Evolutionary conservation across 2,329 filamentous ascomycete species (phyloP).

Genomic region (Fusarium begoniae): DNA sequence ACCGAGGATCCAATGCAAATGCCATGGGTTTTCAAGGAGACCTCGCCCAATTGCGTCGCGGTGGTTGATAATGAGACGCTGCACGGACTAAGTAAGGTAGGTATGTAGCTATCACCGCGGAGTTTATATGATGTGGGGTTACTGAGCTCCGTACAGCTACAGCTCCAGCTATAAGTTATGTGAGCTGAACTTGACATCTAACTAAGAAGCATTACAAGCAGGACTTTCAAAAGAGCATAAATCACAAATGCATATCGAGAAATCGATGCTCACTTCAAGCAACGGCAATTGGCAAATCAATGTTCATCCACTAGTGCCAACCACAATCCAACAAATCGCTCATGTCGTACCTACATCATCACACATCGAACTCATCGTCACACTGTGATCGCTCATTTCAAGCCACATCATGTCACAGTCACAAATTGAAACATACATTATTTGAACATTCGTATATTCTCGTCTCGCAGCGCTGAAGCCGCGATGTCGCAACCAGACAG

Average conservation of each 20-base stretch:
- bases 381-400: not conserved
- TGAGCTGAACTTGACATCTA: not conserved
- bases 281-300: not conserved
- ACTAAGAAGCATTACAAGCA: not conserved
- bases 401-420: not conserved
- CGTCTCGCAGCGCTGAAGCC: conserved; percentile 46
- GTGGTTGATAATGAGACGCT: conserved; percentile 4
- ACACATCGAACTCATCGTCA: not conserved
- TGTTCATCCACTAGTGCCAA: not conserved
- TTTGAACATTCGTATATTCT: conserved; percentile 52
- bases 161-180: not conserved
- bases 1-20: conserved; percentile 17
- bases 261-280: not conserved
- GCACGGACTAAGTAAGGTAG: not conserved
- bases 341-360: not conserved
- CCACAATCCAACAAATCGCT: not conserved
- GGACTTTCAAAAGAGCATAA: not conserved
- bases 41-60: conserved; percentile 6
- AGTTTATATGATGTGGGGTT: conserved; percentile 1
- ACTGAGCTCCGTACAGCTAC: not conserved
- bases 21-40: not conserved
- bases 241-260: not conserved
- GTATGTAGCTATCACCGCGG: not conserved
- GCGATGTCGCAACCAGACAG: conserved; percentile 46
- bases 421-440: not conserved